A percentile compares a stretch with the other conserved stretches of the same genome.
phyloP scores from a whole-genome alignment of 257 asterid species.

The Petunia axillaris region DNA sequence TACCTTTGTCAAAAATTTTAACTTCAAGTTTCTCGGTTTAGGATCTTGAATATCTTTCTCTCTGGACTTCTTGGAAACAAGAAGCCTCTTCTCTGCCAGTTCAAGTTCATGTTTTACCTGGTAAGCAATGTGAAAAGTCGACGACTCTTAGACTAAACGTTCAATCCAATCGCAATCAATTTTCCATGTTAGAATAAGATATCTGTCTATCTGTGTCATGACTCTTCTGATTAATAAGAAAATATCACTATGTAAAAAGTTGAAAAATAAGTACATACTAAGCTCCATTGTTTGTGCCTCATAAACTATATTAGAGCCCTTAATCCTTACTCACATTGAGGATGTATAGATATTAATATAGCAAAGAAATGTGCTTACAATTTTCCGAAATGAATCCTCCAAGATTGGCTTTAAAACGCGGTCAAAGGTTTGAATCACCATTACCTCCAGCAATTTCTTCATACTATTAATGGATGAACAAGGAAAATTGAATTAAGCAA shows the following conservation, averaged over 20 bases:
- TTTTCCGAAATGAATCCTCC: slow-evolving; percentile 39
- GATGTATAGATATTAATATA: neutral
- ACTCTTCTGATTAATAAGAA: no score
- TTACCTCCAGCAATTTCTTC: slow-evolving; percentile 26
- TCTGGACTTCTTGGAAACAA: slow-evolving; percentile 36
- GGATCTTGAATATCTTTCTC: neutral
- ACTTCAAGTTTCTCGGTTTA: slow-evolving; percentile 37
- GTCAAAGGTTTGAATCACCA: slow-evolving; percentile 36
- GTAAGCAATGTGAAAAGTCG: slow-evolving; percentile 28
- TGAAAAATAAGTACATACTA: neutral
- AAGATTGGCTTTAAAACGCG: slow-evolving; percentile 32
- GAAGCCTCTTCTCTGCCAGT: slow-evolving; percentile 38
- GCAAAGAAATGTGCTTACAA: slow-evolving; percentile 37
- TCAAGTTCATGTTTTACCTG: slow-evolving; percentile 56
- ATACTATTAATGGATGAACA: neutral
- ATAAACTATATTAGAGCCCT: neutral
- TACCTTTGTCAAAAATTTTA: slow-evolving; percentile 48
- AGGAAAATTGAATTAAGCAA: no score
- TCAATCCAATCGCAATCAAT: no score
- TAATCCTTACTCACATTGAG: neutral
- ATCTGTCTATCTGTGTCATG: no score
- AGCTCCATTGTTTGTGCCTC: neutral
- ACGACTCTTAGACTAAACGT: neutral
- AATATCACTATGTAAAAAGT: neutral
- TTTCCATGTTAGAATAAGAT: no score